Evolutionary conservation across 2,329 filamentous ascomycete genomes (phyloP), one percentile per base, ranked within the genome.

Genomic region (Ceratocystis huliohia): DNA sequence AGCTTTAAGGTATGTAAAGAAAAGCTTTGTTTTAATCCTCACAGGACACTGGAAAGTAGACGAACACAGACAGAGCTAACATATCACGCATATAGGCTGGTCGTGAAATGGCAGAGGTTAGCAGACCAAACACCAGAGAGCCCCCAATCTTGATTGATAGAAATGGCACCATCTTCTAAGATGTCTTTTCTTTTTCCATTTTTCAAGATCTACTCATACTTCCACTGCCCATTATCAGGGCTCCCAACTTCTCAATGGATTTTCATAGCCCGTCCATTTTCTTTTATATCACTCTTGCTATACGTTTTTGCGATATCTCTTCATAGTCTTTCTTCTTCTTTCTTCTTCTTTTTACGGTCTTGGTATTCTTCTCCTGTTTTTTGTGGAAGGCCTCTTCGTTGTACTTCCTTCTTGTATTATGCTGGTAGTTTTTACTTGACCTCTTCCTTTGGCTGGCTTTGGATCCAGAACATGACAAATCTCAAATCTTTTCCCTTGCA

Each of bases 131-230:
- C 73, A 97, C 94, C 64, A 96, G 94, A 78, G 91, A 96, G 74
- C 91, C 93, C 41, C 94, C 94, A 3, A 97, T 99, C 73, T 86
- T 96, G 78, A 96, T 97, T 72, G 83, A 96, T 71, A 96, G 91
- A 70, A 94, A 99, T 75, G 94, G 94, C 69, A 97, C 94, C 28
- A 90, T 99, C 70, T 97, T 99, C 53, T 59, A 59, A 63, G 61
- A 63, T 48, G 41, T 44, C 6, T 10, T 30, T 17, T 15, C 10
- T 15, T 7, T 48, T 48, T 53, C 37, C 17, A 45, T 64, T 33
- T 56, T 46, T 5, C 63, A 6, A 37, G 22, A 15, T 28, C 37
- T 57, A 6, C 48, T 65, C 25, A 28, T 28, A 57, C 20, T 56
- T 46, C 37, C 17, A 37, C 25, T 44, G 44, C 57, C 17, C 15